Base-by-base conservation (phyloP, 345 rosid genomes). In the Viola odorata region DNA sequence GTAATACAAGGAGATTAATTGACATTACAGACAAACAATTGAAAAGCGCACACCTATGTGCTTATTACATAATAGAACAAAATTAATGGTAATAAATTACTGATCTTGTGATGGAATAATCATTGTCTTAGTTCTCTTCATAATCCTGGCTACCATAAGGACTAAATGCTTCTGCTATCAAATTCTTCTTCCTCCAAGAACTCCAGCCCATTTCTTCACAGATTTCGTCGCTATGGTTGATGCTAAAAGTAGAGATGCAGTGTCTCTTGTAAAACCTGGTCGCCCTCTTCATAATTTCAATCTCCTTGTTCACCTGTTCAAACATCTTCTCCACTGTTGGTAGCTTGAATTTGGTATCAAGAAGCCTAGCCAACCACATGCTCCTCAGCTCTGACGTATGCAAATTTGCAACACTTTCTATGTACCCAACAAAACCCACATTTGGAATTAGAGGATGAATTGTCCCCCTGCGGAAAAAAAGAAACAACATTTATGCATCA, bases 191-290 rank as follows among this genome's bases (percentile, higher is more conserved):
- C 77, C 98, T 79, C 84, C 84, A 73, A 50, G 85, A 62, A 49
- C 62, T 79, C 83, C 89, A 80, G 5, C 91, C 96, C 90, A 91
- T 86, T 66, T 91, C 96, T 53, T 75, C 69, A 61, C 96, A 91
- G 39, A 91, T 64, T 53, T 85, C 96, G 64, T 91, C 95, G 0
- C 84, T 81, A 64, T 89, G 95, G 61, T 85, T 84, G 77, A 91
- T 91, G 73, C 98, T 91, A 71, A 66, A 89, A 12, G 98, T 86
- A 8, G 98, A 84, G n/a, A 89, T 91, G 78, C 98, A 91, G 44
- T 86, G 89, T 64, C 89, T 84, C 66, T 72, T 69, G 75, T 70
- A 79, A 51, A 77, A 78, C 45, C 85, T 63, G 0, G 82, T 81
- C 7, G 80, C 69, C 37, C 70, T 72, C 76, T 80, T 76, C 82